Conservation (phyloP, 768 basidiomycete species). For the Macrolepiota dolichaula region DNA sequence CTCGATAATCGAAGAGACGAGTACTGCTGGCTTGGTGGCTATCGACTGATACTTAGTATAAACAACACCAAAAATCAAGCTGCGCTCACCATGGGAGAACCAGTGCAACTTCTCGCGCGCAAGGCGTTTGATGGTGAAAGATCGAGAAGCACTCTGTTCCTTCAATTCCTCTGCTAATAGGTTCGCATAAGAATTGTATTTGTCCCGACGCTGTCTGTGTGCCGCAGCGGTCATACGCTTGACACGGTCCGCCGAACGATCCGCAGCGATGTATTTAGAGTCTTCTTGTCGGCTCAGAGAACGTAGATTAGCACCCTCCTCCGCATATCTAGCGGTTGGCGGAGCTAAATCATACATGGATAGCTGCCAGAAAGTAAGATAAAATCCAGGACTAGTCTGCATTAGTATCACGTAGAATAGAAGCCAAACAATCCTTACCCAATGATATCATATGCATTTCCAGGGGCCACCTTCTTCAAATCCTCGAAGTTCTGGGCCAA, state of each 20-base stretch:
- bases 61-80: neutral
- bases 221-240: constrained; percentile 53
- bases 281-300: constrained; percentile 69
- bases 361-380: constrained; percentile 95
- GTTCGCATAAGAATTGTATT: constrained; percentile 59
- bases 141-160: constrained; percentile 68
- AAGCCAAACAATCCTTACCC: constrained; percentile 47
- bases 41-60: constrained; percentile 4
- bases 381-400: constrained; percentile 76
- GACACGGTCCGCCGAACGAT: constrained; percentile 64
- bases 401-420: constrained; percentile 2
- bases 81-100: constrained; percentile 62
- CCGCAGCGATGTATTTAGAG: constrained; percentile 55
- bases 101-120: constrained; percentile 77
- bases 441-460: constrained; percentile 58
- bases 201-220: constrained; percentile 62
- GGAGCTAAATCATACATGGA: constrained; percentile 86
- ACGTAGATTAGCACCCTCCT: constrained; percentile 62
- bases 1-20: constrained; percentile 71
- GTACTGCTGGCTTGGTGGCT: constrained; percentile 44
- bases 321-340: constrained; percentile 74
- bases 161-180: constrained; percentile 68
- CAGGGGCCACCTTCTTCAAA: constrained; percentile 67
- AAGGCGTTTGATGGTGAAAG: constrained; percentile 74
- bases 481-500: constrained; percentile 73